Evolutionary conservation across 1,284 basidiomycete genomes (phyloP).

Genomic region (Coriolopsis trogii): DNA sequence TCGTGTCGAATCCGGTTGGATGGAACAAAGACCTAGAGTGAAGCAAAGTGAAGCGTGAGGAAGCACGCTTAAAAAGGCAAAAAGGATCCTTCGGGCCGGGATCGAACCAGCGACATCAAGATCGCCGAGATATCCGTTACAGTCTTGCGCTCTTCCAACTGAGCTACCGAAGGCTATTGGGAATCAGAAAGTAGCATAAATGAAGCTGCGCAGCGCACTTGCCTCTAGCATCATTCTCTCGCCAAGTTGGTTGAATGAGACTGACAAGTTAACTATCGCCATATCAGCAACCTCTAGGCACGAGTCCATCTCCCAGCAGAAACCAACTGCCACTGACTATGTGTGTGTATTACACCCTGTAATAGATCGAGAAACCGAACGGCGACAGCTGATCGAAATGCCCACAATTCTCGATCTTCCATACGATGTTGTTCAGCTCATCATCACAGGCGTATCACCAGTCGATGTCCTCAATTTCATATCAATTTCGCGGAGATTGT

Average conservation of each 20-base stretch:
- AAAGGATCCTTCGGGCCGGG: conserved; percentile 15
- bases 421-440: conserved; percentile 24
- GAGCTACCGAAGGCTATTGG: conserved; percentile 19
- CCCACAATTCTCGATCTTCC: conserved; percentile 17
- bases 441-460: conserved; percentile 17
- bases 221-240: not conserved
- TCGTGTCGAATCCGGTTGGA: too few relatives aligned
- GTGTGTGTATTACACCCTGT: too few relatives aligned
- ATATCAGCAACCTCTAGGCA: too few relatives aligned
- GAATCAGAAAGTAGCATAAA: too few relatives aligned
- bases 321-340: too few relatives aligned
- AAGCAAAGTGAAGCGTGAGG: too few relatives aligned
- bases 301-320: too few relatives aligned
- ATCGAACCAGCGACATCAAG: conserved; percentile 17
- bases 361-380: too few relatives aligned
- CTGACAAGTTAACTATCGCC: not conserved
- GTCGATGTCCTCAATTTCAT: conserved; percentile 21
- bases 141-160: conserved; percentile 22
- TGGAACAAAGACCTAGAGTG: too few relatives aligned
- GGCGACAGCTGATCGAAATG: too few relatives aligned
- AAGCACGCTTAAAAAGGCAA: not conserved
- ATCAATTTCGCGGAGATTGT: conserved; percentile 14
- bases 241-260: not conserved
- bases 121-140: conserved; percentile 9
- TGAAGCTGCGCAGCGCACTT: too few relatives aligned